Evolutionary conservation across 2,329 filamentous ascomycete genomes (phyloP).

Genomic region (Microcyclospora pomicola): DNA sequence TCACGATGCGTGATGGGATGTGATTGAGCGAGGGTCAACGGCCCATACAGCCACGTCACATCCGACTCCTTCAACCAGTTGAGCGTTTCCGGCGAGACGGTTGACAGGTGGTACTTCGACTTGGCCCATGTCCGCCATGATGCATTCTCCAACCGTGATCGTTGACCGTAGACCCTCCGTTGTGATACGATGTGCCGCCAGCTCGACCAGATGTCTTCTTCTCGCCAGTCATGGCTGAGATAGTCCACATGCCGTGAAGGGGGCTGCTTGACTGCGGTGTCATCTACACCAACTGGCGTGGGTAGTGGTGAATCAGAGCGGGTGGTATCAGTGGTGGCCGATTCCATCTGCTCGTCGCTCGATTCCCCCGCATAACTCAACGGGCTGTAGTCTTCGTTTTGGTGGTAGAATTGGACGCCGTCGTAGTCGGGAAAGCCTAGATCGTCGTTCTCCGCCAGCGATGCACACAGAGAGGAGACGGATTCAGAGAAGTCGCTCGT

Average conservation of each 20-base stretch:
- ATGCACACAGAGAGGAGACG: slow-evolving; percentile 39
- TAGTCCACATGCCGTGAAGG: slow-evolving; percentile 91
- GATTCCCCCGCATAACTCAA: slow-evolving; percentile 4
- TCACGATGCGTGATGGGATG: slow-evolving; percentile 36
- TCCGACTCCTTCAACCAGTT: slow-evolving; percentile 98
- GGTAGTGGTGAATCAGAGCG: slow-evolving; percentile 44
- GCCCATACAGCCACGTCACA: slow-evolving; percentile 94
- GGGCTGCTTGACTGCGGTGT: slow-evolving; percentile 58
- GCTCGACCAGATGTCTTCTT: slow-evolving; percentile 95
- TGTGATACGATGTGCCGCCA: slow-evolving; percentile 87
- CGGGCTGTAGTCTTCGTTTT: slow-evolving; percentile 6
- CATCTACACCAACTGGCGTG: slow-evolving; percentile 57
- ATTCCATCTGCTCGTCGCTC: slow-evolving; percentile 10
- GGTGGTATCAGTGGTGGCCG: slow-evolving; percentile 39
- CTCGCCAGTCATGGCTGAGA: slow-evolving; percentile 80
- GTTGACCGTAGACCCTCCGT: slow-evolving; percentile 64
- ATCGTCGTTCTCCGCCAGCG: slow-evolving; percentile 41
- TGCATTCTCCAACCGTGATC: slow-evolving; percentile 77
- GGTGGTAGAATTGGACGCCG: slow-evolving; percentile 12
- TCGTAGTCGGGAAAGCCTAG: slow-evolving; percentile 35
- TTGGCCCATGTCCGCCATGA: slow-evolving; percentile 98
- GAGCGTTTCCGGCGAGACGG: slow-evolving; percentile 76
- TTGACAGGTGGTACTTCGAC: slow-evolving; percentile 71
- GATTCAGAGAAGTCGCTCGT: slow-evolving; percentile 19
- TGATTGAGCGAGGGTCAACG: slow-evolving; percentile 59